A percentile compares a stretch with the other conserved stretches of the same genome.
Conservation (phyloP, 129 eudicot species). For the Oenanthe sinensis region DNA sequence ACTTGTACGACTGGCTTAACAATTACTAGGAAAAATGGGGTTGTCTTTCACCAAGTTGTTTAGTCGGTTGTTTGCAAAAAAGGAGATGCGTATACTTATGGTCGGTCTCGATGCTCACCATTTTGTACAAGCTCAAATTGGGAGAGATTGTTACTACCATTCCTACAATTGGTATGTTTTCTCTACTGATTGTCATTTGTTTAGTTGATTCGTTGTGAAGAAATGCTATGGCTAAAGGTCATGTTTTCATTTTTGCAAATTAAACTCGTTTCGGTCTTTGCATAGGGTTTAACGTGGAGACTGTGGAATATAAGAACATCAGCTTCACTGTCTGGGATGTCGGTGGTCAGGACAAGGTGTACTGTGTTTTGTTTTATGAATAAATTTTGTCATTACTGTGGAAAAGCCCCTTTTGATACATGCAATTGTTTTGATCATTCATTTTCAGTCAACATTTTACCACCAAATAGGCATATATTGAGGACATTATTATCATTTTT, state of each 20-base stretch:
- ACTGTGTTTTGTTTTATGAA: neutral
- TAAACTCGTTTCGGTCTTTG: neutral
- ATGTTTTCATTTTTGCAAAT: neutral
- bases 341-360: slow-evolving; percentile 45
- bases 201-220: neutral
- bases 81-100: too few relatives aligned
- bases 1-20: slow-evolving; percentile 5
- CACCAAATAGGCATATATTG: too few relatives aligned
- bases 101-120: too few relatives aligned
- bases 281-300: slow-evolving; percentile 35
- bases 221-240: neutral
- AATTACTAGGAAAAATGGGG: too few relatives aligned
- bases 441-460: neutral
- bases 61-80: too few relatives aligned
- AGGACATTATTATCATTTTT: too few relatives aligned
- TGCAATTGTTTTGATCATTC: neutral
- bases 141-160: slow-evolving; percentile 38
- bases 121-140: slow-evolving; percentile 33
- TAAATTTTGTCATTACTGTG: neutral
- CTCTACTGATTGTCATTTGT: neutral
- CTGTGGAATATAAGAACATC: slow-evolving; percentile 42
- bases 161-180: slow-evolving; percentile 36
- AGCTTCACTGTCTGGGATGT: slow-evolving; percentile 46
- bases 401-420: too few relatives aligned
- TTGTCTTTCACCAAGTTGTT: too few relatives aligned